phyloP scores from a whole-genome alignment of 768 basidiomycete genomes.

The Macrolepiota dolichaula region DNA sequence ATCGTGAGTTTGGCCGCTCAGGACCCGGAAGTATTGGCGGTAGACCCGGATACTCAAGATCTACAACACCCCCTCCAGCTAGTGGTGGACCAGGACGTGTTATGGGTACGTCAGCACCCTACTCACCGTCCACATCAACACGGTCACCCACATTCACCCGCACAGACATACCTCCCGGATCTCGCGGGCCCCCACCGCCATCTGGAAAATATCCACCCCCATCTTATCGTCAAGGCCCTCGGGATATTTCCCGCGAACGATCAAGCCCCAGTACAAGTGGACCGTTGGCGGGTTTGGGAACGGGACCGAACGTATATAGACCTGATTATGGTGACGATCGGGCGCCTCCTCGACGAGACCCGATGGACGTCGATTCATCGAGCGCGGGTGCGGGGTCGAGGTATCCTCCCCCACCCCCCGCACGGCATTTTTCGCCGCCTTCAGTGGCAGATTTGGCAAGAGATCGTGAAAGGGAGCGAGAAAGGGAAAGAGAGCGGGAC shows the following conservation, averaged over 20 bases:
- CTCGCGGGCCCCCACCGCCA: neutral
- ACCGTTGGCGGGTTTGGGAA: constrained; percentile 11
- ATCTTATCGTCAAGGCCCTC: constrained; percentile 10
- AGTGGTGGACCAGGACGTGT: neutral
- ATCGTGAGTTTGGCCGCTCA: neutral
- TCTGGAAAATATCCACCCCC: constrained; percentile 2
- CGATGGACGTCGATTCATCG: constrained; percentile 25
- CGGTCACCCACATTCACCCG: neutral
- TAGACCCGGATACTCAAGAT: neutral
- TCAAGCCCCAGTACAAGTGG: constrained; percentile 15
- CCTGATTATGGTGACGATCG: constrained; percentile 35
- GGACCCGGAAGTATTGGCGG: neutral
- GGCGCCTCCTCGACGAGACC: constrained; percentile 12
- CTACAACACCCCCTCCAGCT: neutral
- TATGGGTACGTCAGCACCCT: neutral
- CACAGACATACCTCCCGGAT: neutral
- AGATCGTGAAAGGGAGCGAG: constrained; percentile 23
- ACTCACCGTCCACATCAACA: neutral
- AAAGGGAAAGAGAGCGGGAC: neutral
- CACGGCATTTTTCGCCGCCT: constrained; percentile 31
- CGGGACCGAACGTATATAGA: constrained; percentile 27
- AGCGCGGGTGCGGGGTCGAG: constrained; percentile 13
- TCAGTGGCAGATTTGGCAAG: constrained; percentile 25
- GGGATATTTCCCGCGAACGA: constrained; percentile 32
- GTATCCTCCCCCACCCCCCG: constrained; percentile 9